These are phyloP conservation scores for Salix caprea DNA, from an alignment of 345 rosid genomes.

Conservation along the genomic window DNA sequence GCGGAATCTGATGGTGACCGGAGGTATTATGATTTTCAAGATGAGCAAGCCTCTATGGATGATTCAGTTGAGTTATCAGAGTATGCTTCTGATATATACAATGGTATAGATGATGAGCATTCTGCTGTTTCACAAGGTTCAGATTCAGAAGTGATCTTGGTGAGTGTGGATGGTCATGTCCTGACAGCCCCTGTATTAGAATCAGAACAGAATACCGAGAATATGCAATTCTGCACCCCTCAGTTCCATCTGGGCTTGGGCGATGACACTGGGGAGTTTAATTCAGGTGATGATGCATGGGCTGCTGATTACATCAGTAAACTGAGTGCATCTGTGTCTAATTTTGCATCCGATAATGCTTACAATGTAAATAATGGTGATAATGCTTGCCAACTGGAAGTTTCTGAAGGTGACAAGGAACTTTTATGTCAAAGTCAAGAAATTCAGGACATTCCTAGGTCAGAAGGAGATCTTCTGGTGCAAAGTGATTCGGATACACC, in stretches of 20 bases:
- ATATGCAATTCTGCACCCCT: conserved; percentile 57
- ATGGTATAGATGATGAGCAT: conserved; percentile 42
- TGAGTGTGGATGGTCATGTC: conserved; percentile 81
- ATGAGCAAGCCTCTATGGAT: conserved; percentile 50
- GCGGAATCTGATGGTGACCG: conserved; percentile 62
- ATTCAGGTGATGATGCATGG: conserved; percentile 49
- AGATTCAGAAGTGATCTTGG: conserved; percentile 71
- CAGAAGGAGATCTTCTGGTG: conserved; percentile 23
- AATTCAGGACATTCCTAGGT: conserved; percentile 14
- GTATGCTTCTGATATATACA: conserved; percentile 48
- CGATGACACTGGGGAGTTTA: conserved; percentile 62
- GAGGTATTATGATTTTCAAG: conserved; percentile 71
- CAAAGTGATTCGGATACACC: conserved; percentile 21
- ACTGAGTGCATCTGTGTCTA: conserved; percentile 37
- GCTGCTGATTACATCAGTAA: conserved; percentile 41
- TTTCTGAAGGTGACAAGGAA: conserved; percentile 35
- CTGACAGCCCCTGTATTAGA: conserved; percentile 71
- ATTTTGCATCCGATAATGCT: conserved; percentile 24
- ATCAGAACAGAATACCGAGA: conserved; percentile 54
- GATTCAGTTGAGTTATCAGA: conserved; percentile 44
- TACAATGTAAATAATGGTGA: conserved; percentile 13
- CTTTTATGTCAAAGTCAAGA: conserved; percentile 30
- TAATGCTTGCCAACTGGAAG: conserved; percentile 21
- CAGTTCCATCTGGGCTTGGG: conserved; percentile 82
- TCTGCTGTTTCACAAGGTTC: conserved; percentile 45